Base-by-base conservation (phyloP, 805 yeast species). In the Candida qinlingensis region DNA sequence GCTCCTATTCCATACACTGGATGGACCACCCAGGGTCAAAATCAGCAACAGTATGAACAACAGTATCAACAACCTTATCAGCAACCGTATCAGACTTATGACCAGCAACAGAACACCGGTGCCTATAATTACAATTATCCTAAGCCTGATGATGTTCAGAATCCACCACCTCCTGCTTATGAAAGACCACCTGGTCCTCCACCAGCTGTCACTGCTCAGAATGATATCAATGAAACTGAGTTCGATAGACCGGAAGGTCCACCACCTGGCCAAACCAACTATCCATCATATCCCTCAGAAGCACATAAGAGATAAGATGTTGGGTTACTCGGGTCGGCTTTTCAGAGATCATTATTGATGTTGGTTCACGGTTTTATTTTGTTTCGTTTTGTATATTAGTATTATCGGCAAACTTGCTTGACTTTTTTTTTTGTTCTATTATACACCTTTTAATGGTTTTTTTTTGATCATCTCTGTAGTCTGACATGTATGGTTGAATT, bases 1-100 rank as follows among this genome's bases (percentile, higher is more conserved):
- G 50, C 39, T 10, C 54, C 57, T 5, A 37, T 57, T 11, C 57
- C 59, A 13, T 54, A 54, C 41, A 57, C 61, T 0, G 58, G 60
- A 7, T 57, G 59, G 58, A 57, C 61, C 3, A 49, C 59, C 1
- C 54, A 48, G 25, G 50, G 46, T 27, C 34, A 28, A 3, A 41
- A 38, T 33, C 30, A 34, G 19, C 19, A 44, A 29, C 42, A 41
- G 13, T 29, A 36, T 39, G 43, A 43, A 27, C 50, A 50, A 38
- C 46, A 35, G 9, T 33, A 35, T 3, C 41, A 36, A 11, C 41
- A 37, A 30, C 36, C 37, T 10, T 37, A 37, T 33, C 39, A 38
- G 19, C 48, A 35, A 6, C 45, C 44, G 19, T 46, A 45, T 19
- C 53, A 30, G 19, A 25, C 26, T 8, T 26, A 33, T 8, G 39